Percentiles rank a stretch among this genome's conserved stretches.
Evolutionary conservation across 371 early-diverging fungal species (phyloP).

Genomic region (Quaeritorhiza haematococci): DNA sequence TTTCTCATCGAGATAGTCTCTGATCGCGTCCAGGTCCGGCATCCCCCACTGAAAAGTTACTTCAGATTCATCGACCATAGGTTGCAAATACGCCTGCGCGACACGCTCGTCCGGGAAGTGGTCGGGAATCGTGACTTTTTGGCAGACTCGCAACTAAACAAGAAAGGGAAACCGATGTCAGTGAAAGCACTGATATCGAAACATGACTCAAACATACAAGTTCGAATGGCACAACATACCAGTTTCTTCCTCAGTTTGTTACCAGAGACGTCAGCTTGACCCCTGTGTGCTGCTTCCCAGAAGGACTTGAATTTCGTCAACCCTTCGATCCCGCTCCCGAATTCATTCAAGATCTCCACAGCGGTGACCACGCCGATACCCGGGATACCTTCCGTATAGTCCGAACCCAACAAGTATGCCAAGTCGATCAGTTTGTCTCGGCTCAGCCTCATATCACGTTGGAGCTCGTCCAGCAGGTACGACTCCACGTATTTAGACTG

Average conservation of each 20-base stretch:
- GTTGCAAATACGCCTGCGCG: constrained; percentile 72
- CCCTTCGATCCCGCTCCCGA: constrained; percentile 7
- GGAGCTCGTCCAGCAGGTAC: constrained; percentile 64
- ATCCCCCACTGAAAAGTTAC: constrained; percentile 76
- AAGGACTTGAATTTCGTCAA: constrained; percentile 57
- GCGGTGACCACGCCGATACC: constrained; percentile 95
- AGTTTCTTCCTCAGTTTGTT: too few species aligned
- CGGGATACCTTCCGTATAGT: constrained; percentile 94
- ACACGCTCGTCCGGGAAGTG: constrained; percentile 78
- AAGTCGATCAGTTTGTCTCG: constrained; percentile 75
- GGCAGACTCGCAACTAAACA: constrained; percentile 26
- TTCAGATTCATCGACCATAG: constrained; percentile 67
- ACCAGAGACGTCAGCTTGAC: too few species aligned
- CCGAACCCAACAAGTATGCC: constrained; percentile 92
- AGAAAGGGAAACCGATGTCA: constrained; percentile 9
- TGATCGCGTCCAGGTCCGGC: constrained; percentile 74
- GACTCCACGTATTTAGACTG: constrained; percentile 80
- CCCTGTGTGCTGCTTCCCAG: constrained; percentile 50
- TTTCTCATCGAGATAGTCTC: constrained; percentile 53
- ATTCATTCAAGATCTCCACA: constrained; percentile 80
- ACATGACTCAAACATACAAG: too few species aligned
- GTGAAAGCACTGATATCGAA: constrained; percentile 19
- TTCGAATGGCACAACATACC: too few species aligned
- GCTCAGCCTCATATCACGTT: constrained; percentile 62
- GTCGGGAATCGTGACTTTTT: constrained; percentile 45